Evolutionary conservation across 495 filamentous ascomycete genomes (phyloP), one percentile per base, ranked within the genome.

Genomic region (Aspergillus baeticus): DNA sequence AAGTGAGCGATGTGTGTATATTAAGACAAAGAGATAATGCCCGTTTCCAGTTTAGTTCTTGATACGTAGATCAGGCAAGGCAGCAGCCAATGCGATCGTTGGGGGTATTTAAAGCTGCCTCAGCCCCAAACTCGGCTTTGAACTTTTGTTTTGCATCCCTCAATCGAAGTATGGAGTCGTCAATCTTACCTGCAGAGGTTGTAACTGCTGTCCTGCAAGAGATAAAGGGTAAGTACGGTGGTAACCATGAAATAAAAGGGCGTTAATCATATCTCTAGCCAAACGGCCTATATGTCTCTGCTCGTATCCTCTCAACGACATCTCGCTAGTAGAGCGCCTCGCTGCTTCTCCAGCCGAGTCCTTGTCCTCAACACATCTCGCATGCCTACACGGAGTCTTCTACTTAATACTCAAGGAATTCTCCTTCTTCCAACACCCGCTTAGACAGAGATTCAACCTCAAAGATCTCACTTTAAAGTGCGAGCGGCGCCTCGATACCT

Each of bases 1-100:
- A 39, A 52, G 14, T 21, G 14, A 26, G 33, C 42, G 18, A 45
- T 33, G 21, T 52, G 36, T 42, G 49, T 42, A 52, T 33, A 21
- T 15, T 52, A 31, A 31, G 31, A 22, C 35, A 42, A 20, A 31
- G 29, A 20, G 26, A 41, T 39, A 42, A 8, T 31, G 37, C n/a
- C 49, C 49, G 41, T 33, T 31, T 1, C 17, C 10, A 37, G 34
- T 31, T 5, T 29, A 6, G 22, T 14, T 2, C 7, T 10, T 13
- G 20, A 11, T n/a, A 35, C 26, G 29, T 35, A 29, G 34, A 48
- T 26, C 45, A 17, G 45, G 29, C 31, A 26, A 48, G 5, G 42
- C 42, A 45, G 42, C 42, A 45, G 23, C 22, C 38, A 41, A 17
- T 18, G 6, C 6, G n/a, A 15, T 17, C 38, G 6, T 18, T 2